Evolutionary conservation across 306 rosid species (phyloP), one percentile per base, ranked within the genome.

Genomic region (Abrus precatorius): DNA sequence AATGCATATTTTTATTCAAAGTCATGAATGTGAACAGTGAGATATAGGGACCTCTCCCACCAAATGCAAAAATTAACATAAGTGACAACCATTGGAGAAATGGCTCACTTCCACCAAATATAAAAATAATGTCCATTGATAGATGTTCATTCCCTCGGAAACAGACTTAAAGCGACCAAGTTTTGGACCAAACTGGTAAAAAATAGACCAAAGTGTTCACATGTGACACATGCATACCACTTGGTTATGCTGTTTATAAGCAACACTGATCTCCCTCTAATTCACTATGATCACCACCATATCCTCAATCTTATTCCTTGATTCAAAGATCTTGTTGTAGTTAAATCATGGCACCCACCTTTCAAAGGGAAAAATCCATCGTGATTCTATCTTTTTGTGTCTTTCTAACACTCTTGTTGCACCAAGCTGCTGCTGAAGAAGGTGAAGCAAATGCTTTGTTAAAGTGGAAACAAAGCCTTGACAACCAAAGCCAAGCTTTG

Each of bases 381-480:
- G 2, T 45, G 76, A 9, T 63, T 63, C 57, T 61, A 30, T 28
- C 60, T 59, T 49, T 67, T 0, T 82, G 30, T 67, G 29, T 82
- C 47, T 48, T 57, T 57, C 54, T 62, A 28, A 47, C 54, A 34
- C 28, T 74, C 4, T 32, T 4, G 4, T 50, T 11, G 0, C 69
- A 33, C 9, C 80, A 81, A 74, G 44, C 45, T 47, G 9, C 74
- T 3, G 70, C 55, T 52, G 43, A 74, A 54, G 49, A 14, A 3
- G 47, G 13, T 63, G 86, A 83, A 78, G 80, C 83, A 56, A 20
- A 56, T 47, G 55, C 80, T 27, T 20, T 83, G 0, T 65, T 83
- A 5, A 83, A 65, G 5, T 83, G 86, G 86, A 83, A 83, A 73
- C 6, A 61, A 2, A 83, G 60, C 49, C 27, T 83, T 83, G 77